phyloP scores from a whole-genome alignment of 768 basidiomycete genomes.

The Boletus barrowsii region DNA sequence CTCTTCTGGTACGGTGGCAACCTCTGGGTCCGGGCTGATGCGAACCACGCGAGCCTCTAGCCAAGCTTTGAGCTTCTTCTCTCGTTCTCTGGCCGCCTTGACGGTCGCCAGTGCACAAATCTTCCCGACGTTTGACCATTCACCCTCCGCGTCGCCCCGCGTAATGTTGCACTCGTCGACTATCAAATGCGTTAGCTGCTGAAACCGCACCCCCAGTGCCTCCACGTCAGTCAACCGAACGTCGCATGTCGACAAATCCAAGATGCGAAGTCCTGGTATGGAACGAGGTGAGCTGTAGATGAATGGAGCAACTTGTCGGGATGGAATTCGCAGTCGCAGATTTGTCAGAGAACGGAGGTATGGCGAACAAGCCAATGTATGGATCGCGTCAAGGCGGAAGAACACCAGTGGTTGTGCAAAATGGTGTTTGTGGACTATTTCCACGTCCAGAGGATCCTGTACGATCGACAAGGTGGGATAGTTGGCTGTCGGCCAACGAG shows the following conservation, averaged over 20 bases:
- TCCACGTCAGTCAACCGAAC: slow-evolving; percentile 55
- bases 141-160: slow-evolving; percentile 46
- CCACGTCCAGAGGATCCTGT: slow-evolving; percentile 57
- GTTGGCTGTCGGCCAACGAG: slow-evolving; percentile 52
- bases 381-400: slow-evolving; percentile 63
- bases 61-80: slow-evolving; percentile 57
- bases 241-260: slow-evolving; percentile 76
- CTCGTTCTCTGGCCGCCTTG: slow-evolving; percentile 59
- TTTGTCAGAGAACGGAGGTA: slow-evolving; percentile 44
- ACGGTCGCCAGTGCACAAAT: slow-evolving; percentile 60
- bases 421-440: slow-evolving; percentile 31
- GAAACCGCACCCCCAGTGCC: slow-evolving; percentile 48
- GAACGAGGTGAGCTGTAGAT: slow-evolving; percentile 29
- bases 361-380: slow-evolving; percentile 43
- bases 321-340: slow-evolving; percentile 71
- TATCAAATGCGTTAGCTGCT: slow-evolving; percentile 58
- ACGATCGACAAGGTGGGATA: slow-evolving; percentile 56
- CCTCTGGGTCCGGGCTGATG: not conserved
- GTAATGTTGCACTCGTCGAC: slow-evolving; percentile 64
- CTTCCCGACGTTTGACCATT: slow-evolving; percentile 63
- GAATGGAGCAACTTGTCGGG: slow-evolving; percentile 51
- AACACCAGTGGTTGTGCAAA: slow-evolving; percentile 91
- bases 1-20: not conserved
- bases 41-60: slow-evolving; percentile 34
- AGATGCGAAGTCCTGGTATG: slow-evolving; percentile 48